Conservation (phyloP, 2,329 filamentous ascomycete species). For the Alternaria sp. region DNA sequence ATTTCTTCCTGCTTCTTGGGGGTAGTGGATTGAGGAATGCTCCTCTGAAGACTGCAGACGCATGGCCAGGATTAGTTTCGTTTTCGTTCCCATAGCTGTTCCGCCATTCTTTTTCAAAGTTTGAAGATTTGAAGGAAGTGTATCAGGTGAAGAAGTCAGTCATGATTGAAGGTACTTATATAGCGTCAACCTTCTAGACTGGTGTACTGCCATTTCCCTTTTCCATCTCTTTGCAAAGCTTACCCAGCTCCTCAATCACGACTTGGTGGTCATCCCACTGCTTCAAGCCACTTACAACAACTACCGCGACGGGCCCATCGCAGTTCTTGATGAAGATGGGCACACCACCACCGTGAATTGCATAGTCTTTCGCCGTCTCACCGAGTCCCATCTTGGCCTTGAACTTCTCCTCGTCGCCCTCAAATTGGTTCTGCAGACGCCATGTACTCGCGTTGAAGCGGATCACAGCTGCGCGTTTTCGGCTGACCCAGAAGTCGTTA, state of each 20-base stretch:
- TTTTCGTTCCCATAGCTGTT: not conserved
- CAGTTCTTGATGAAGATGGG: slow-evolving; percentile 74
- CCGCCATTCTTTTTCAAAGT: too few species aligned
- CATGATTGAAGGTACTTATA: accelerated
- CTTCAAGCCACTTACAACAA: slow-evolving; percentile 79
- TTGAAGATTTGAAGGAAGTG: too few species aligned
- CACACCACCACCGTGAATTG: slow-evolving; percentile 79
- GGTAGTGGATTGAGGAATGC: too few species aligned
- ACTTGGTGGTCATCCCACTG: slow-evolving; percentile 82
- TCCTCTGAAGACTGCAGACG: too few species aligned
- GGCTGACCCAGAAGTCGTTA: slow-evolving; percentile 69
- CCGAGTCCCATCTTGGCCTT: slow-evolving; percentile 68
- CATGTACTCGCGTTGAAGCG: slow-evolving; percentile 74
- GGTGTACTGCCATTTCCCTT: not conserved
- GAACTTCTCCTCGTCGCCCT: slow-evolving; percentile 69
- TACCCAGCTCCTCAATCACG: slow-evolving; percentile 65
- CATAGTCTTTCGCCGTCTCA: slow-evolving; percentile 65
- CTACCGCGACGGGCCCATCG: slow-evolving; percentile 75
- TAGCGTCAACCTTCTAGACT: not conserved
- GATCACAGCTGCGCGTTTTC: slow-evolving; percentile 77
- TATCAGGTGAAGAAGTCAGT: too few species aligned
- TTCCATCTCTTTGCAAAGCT: slow-evolving; percentile 22
- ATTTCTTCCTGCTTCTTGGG: too few species aligned
- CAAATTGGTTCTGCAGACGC: slow-evolving; percentile 74
- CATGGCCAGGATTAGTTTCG: accelerated